These are phyloP conservation scores for Wickerhamiella australiensis DNA, from an alignment of 805 yeast genomes.

Conservation along the genomic window DNA sequence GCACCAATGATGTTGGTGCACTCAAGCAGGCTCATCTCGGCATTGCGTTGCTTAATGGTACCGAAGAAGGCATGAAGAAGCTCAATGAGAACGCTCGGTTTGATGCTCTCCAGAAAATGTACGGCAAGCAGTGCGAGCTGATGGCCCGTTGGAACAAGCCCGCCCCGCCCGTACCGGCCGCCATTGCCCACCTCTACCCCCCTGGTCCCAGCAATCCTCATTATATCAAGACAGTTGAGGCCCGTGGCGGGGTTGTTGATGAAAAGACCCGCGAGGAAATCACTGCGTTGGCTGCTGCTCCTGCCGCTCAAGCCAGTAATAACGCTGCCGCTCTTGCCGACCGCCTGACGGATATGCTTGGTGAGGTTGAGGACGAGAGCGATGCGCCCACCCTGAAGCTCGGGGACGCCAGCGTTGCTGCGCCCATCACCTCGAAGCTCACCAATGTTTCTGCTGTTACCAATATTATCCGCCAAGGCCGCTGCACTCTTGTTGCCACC, in stretches of 20 bases:
- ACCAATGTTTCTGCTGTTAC: slow-evolving; percentile 87
- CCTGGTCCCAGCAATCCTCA: slow-evolving; percentile 90
- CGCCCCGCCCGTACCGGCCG: slow-evolving; percentile 65
- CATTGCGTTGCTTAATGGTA: slow-evolving; percentile 93
- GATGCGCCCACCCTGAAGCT: slow-evolving; percentile 89
- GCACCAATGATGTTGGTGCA: slow-evolving; percentile 99
- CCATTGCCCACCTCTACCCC: slow-evolving; percentile 91
- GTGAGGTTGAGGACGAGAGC: slow-evolving; percentile 42
- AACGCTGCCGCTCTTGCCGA: slow-evolving; percentile 45
- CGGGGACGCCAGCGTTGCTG: slow-evolving; percentile 98
- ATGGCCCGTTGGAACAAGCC: slow-evolving; percentile 65
- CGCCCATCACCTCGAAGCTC: slow-evolving; percentile 93
- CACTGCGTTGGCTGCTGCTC: slow-evolving; percentile 28
- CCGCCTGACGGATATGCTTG: slow-evolving; percentile 43
- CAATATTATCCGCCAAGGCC: slow-evolving; percentile 90
- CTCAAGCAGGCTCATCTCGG: slow-evolving; percentile 97
- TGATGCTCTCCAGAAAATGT: slow-evolving; percentile 52
- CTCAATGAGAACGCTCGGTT: slow-evolving; percentile 67
- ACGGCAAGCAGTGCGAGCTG: slow-evolving; percentile 72
- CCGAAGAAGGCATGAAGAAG: slow-evolving; percentile 85
- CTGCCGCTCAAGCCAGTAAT: slow-evolving; percentile 25
- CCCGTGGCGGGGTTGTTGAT: slow-evolving; percentile 65
- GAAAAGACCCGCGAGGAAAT: slow-evolving; percentile 39
- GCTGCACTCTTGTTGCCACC: slow-evolving; percentile 93
- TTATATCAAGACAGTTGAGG: slow-evolving; percentile 73